Percentiles rank a stretch among this genome's conserved stretches.
phyloP scores from a whole-genome alignment of 2,329 filamentous ascomycete species.

The Paraconiothyrium brasiliense region DNA sequence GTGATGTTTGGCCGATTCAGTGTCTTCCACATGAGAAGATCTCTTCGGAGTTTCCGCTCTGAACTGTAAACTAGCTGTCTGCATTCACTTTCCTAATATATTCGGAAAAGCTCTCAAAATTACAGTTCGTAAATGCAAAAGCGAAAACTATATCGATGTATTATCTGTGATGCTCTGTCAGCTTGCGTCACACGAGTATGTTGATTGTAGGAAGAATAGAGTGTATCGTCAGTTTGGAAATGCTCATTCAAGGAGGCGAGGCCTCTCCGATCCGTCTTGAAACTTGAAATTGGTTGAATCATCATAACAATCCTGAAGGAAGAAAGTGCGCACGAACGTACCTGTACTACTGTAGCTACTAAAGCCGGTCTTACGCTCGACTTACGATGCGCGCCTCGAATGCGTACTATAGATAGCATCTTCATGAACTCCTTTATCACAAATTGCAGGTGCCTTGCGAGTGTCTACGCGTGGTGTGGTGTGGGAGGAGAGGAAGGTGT shows the following conservation, averaged over 20 bases:
- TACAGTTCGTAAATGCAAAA: slow-evolving; percentile 21
- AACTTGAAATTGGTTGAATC: slow-evolving; percentile 40
- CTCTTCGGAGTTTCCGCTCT: slow-evolving; percentile 12
- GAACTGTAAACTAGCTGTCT: slow-evolving; percentile 25
- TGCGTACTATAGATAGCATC: not conserved
- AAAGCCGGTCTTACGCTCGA: not conserved
- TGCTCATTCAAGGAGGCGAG: slow-evolving; percentile 42
- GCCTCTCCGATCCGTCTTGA: slow-evolving; percentile 50
- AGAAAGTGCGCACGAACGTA: not conserved
- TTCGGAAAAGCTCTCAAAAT: slow-evolving; percentile 17
- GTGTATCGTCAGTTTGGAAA: slow-evolving; percentile 21
- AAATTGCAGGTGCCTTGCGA: not conserved
- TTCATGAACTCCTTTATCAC: not conserved
- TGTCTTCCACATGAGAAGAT: slow-evolving; percentile 14
- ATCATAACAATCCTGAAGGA: slow-evolving; percentile 31
- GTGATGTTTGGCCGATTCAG: slow-evolving; percentile 4
- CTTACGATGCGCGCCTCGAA: not conserved
- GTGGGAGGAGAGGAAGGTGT: slow-evolving; percentile 1
- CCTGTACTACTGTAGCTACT: slow-evolving; percentile 3
- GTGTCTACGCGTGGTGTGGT: not conserved
- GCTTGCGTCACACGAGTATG: not conserved
- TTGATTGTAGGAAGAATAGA: not conserved
- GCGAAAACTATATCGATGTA: slow-evolving; percentile 9
- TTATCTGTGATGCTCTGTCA: slow-evolving; percentile 19
- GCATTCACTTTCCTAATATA: slow-evolving; percentile 10